A percentile compares a stretch with the other conserved stretches of the same genome.
Evolutionary conservation across 2,329 filamentous ascomycete genomes (phyloP).

Genomic region (Nothopassalora personata): DNA sequence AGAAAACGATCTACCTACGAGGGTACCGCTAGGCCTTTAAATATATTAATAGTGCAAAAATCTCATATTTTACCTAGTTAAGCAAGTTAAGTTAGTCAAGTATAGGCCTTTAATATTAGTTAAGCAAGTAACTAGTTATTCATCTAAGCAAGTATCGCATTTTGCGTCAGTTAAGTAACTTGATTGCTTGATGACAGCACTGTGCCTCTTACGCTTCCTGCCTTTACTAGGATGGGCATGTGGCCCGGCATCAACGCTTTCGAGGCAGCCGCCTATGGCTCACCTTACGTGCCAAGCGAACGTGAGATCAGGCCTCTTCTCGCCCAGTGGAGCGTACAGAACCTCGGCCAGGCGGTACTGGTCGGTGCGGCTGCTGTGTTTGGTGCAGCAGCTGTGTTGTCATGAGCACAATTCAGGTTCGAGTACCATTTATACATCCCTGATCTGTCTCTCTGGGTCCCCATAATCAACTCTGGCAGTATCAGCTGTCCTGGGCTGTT

Average conservation of each 20-base stretch:
- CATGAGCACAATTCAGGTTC: not conserved
- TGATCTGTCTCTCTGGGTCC: not conserved
- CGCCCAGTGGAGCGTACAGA: constrained; percentile 23
- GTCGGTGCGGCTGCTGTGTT: constrained; percentile 16
- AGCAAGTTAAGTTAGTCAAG: too few species aligned
- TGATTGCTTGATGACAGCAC: too few species aligned
- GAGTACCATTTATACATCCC: not conserved
- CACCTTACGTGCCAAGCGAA: constrained; percentile 14
- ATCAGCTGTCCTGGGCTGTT: not conserved
- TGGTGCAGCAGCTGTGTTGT: constrained; percentile 15
- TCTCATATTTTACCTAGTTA: too few species aligned
- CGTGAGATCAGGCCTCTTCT: constrained; percentile 21
- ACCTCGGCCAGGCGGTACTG: constrained; percentile 17
- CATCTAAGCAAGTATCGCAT: too few species aligned
- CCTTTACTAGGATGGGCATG: constrained; percentile 27
- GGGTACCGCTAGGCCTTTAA: too few species aligned
- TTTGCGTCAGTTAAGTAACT: too few species aligned
- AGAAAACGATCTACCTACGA: too few species aligned
- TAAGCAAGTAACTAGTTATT: too few species aligned
- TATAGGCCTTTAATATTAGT: too few species aligned
- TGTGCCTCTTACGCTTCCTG: constrained; percentile 22
- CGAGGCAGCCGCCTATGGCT: constrained; percentile 15
- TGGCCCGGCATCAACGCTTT: constrained; percentile 16
- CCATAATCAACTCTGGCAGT: not conserved
- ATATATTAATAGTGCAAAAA: too few species aligned